Evolutionary conservation across 2,329 filamentous ascomycete genomes (phyloP).

Genomic region (Pseudomassariella vexata): DNA sequence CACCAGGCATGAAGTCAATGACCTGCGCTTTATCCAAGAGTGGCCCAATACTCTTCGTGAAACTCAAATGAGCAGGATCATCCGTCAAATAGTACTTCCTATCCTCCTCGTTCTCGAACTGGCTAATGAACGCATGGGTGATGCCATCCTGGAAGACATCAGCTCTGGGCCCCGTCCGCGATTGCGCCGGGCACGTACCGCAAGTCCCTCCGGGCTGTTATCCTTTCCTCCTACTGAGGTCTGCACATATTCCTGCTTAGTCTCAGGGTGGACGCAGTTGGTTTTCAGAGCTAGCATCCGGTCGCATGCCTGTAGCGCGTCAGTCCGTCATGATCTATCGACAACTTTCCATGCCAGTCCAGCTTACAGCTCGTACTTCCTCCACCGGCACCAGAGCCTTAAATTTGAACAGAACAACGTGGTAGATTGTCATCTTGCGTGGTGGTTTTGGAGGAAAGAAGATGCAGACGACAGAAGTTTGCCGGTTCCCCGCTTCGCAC

Average conservation of each 20-base stretch:
- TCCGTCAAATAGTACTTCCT: slow-evolving; percentile 59
- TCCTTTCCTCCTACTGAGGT: slow-evolving; percentile 52
- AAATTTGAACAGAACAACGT: slow-evolving; percentile 22
- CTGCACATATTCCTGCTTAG: slow-evolving; percentile 53
- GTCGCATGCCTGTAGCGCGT: slow-evolving; percentile 18
- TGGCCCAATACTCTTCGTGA: slow-evolving; percentile 41
- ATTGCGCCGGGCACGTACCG: too few species aligned
- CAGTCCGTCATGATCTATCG: neutral
- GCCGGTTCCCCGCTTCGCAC: too few species aligned
- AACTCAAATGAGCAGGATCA: slow-evolving; percentile 57
- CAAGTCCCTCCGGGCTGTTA: slow-evolving; percentile 54
- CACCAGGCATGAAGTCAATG: slow-evolving; percentile 47
- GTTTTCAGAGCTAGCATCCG: slow-evolving; percentile 41
- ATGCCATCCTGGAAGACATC: slow-evolving; percentile 45
- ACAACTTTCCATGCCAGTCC: neutral
- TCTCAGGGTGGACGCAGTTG: slow-evolving; percentile 54
- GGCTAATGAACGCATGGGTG: slow-evolving; percentile 60
- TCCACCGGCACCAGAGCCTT: slow-evolving; percentile 18
- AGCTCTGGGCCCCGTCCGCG: neutral
- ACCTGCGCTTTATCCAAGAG: slow-evolving; percentile 47
- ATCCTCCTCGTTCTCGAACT: slow-evolving; percentile 58
- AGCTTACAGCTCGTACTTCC: slow-evolving; percentile 22
- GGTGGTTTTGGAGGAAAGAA: too few species aligned
- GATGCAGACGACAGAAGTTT: too few species aligned
- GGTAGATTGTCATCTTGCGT: slow-evolving; percentile 21